Evolutionary conservation across 2,329 filamentous ascomycete genomes (phyloP).

Genomic region (Botrytis squamosa): DNA sequence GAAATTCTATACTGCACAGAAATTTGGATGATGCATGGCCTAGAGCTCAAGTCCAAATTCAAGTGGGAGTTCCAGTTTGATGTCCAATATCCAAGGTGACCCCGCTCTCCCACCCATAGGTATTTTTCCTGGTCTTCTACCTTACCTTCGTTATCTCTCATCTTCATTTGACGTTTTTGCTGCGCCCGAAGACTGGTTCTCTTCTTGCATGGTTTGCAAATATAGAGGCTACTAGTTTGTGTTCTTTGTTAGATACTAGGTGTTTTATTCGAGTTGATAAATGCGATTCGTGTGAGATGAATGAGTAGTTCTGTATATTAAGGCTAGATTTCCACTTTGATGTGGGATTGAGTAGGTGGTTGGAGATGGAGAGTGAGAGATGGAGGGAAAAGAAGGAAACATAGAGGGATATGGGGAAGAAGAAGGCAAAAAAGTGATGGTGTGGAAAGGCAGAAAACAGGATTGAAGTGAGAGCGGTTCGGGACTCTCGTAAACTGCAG

Average conservation of each 20-base stretch:
- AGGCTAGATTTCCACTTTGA: background rate
- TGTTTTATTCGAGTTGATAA: rapidly evolving
- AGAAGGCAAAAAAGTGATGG: background rate
- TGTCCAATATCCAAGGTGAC: background rate
- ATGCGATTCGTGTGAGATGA: background rate
- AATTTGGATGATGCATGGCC: background rate
- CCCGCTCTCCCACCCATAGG: background rate
- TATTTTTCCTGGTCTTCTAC: background rate
- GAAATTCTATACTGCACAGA: background rate
- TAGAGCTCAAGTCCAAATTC: background rate
- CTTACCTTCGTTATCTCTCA: background rate
- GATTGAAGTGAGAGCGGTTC: background rate
- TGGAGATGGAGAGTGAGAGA: background rate
- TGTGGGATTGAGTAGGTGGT: rapidly evolving
- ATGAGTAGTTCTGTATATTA: background rate
- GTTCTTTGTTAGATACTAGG: background rate
- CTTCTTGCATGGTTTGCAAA: background rate
- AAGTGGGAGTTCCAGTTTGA: background rate
- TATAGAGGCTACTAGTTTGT: background rate
- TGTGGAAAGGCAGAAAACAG: background rate
- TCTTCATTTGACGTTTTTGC: background rate
- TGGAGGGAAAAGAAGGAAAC: no score
- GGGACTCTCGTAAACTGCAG: rapidly evolving
- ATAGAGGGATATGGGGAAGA: background rate
- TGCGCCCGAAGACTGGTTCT: background rate